Conservation (phyloP, 176 grass and related monocot species). For the Carex myosuroides region DNA sequence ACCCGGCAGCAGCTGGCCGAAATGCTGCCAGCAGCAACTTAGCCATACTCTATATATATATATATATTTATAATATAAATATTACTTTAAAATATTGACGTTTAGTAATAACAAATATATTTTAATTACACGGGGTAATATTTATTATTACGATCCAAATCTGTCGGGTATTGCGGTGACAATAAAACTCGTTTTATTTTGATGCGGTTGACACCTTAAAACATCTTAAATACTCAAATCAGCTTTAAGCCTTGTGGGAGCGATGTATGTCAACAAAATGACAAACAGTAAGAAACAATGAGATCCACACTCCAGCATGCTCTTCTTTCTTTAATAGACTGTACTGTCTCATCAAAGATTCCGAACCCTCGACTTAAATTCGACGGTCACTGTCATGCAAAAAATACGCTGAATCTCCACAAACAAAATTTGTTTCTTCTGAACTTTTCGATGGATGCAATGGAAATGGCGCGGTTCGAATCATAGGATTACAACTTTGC, state of each 20-base stretch:
- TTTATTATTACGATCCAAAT: background rate
- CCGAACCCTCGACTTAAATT: background rate
- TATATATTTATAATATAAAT: too few relatives aligned
- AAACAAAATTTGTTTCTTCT: background rate
- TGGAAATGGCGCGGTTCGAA: background rate
- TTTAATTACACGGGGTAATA: too few relatives aligned
- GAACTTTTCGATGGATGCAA: background rate
- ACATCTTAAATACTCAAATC: background rate
- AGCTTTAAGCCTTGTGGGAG: background rate
- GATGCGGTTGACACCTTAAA: background rate
- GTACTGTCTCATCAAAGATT: background rate
- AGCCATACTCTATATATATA: too few relatives aligned
- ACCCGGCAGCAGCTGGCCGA: too few relatives aligned
- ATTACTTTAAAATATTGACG: background rate
- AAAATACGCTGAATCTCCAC: background rate
- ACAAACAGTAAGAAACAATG: background rate
- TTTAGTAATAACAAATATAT: background rate
- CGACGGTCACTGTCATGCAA: background rate
- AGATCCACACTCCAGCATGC: background rate
- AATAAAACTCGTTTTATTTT: too few relatives aligned
- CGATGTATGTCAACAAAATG: background rate
- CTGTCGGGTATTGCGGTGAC: too few relatives aligned
- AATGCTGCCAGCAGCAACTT: too few relatives aligned
- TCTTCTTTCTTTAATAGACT: background rate
- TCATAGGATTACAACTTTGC: background rate